Percentiles rank a stretch among this genome's conserved stretches.
These are phyloP conservation scores for Telfairia occidentalis DNA, from an alignment of 331 rosid species.

Conservation along the genomic window DNA sequence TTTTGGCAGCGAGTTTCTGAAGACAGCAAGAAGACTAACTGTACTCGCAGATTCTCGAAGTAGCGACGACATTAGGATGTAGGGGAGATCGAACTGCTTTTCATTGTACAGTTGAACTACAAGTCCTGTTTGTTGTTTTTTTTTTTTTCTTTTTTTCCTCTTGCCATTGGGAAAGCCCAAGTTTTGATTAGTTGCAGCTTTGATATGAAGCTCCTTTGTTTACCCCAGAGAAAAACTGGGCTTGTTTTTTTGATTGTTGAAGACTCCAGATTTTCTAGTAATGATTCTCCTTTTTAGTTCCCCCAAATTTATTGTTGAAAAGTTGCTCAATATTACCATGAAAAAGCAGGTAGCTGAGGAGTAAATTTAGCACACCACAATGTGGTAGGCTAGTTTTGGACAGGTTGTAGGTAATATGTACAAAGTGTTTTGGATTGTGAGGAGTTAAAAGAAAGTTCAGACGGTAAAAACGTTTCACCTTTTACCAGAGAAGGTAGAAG, in stretches of 20 bases:
- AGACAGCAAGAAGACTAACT: slow-evolving; percentile 46
- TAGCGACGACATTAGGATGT: slow-evolving; percentile 17
- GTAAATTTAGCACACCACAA: no score
- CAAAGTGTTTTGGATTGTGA: no score
- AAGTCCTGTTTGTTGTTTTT: background rate
- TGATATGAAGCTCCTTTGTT: slow-evolving; percentile 1
- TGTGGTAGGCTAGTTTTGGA: no score
- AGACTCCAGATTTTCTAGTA: background rate
- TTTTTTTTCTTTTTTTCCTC: background rate
- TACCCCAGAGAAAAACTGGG: slow-evolving; percentile 8
- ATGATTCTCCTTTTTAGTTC: background rate
- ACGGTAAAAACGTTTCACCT: no score
- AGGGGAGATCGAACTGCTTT: slow-evolving; percentile 12
- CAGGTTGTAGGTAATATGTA: no score
- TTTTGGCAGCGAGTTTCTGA: slow-evolving; percentile 43
- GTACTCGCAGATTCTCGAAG: slow-evolving; percentile 24
- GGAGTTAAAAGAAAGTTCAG: no score
- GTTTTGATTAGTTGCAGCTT: slow-evolving; percentile 4
- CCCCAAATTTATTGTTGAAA: background rate
- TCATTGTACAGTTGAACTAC: slow-evolving; percentile 29
- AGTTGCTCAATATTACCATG: background rate
- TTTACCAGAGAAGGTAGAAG: background rate
- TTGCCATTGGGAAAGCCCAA: background rate
- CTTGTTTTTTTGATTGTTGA: slow-evolving; percentile 5
- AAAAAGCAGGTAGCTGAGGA: background rate